Conservation (phyloP, 1,284 basidiomycete species). For the Cystobasidium slooffiae region DNA sequence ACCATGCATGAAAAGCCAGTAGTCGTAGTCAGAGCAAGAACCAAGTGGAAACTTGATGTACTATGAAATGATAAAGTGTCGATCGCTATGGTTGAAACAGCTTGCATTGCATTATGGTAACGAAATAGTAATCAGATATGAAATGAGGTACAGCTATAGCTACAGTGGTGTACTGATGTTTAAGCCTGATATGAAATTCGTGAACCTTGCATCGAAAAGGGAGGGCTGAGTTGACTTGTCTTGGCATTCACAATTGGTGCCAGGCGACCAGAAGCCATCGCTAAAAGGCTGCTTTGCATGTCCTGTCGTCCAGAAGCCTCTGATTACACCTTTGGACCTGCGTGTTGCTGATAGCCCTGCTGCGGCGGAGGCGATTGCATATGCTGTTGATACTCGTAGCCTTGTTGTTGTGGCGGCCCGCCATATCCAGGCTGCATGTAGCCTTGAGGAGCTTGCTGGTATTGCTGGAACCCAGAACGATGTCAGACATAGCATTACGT, state of each 20-base stretch:
- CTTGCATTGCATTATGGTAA: no score
- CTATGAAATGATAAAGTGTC: no score
- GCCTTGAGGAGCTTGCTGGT: neutral
- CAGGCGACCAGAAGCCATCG: no score
- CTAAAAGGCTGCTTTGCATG: no score
- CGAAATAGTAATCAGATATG: no score
- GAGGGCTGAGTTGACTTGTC: no score
- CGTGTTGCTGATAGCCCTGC: slow-evolving; percentile 10
- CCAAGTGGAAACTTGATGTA: neutral
- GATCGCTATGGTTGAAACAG: no score
- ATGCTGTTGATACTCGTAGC: slow-evolving; percentile 21
- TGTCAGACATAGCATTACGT: neutral
- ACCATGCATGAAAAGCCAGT: neutral
- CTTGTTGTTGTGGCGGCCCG: slow-evolving; percentile 8
- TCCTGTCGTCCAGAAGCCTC: neutral
- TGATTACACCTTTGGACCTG: slow-evolving; percentile 16
- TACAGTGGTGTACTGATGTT: no score
- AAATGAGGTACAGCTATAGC: no score
- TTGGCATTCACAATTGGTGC: no score
- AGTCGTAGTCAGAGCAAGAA: neutral
- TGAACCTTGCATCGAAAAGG: no score
- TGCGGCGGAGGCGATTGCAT: slow-evolving; percentile 1
- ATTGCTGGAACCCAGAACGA: slow-evolving; percentile 4
- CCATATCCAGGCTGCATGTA: slow-evolving; percentile 42
- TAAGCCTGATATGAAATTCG: no score